Conservation (phyloP, 1,284 basidiomycete genomes). For the Naganishia liquefaciens region DNA sequence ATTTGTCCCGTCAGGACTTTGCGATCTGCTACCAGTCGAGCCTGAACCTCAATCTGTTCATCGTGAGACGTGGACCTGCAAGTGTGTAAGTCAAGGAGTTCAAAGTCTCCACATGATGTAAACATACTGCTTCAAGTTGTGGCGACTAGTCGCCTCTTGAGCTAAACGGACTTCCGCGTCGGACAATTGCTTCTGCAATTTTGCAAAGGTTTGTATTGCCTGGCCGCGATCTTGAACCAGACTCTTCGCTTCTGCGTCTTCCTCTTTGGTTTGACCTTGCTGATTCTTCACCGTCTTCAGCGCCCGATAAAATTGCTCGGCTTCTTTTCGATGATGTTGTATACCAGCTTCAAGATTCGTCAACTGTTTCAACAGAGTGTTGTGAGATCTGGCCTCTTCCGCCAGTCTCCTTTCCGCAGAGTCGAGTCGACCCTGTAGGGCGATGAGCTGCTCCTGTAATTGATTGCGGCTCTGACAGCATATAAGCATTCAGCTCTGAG, state of each 20-base stretch:
- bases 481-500: neutral
- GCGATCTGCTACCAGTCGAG: constrained; percentile 39
- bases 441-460: constrained; percentile 17
- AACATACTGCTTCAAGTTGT: too few relatives aligned
- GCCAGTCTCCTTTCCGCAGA: constrained; percentile 21
- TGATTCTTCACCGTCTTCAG: constrained; percentile 61
- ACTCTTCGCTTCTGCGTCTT: constrained; percentile 28
- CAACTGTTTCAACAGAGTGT: constrained; percentile 39
- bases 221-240: constrained; percentile 1
- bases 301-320: constrained; percentile 56
- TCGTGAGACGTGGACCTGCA: neutral
- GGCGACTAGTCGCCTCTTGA: too few relatives aligned
- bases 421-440: neutral
- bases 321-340: constrained; percentile 57
- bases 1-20: constrained; percentile 61
- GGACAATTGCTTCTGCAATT: constrained; percentile 8
- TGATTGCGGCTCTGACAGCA: constrained; percentile 17
- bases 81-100: too few relatives aligned
- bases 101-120: too few relatives aligned
- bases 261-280: constrained; percentile 36
- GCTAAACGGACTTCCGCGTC: neutral
- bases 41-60: constrained; percentile 1
- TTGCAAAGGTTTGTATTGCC: constrained; percentile 8
- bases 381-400: constrained; percentile 22
- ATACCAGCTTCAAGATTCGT: constrained; percentile 45